phyloP scores from a whole-genome alignment of 495 filamentous ascomycete species.

The Hypoxylon cercidicola region DNA sequence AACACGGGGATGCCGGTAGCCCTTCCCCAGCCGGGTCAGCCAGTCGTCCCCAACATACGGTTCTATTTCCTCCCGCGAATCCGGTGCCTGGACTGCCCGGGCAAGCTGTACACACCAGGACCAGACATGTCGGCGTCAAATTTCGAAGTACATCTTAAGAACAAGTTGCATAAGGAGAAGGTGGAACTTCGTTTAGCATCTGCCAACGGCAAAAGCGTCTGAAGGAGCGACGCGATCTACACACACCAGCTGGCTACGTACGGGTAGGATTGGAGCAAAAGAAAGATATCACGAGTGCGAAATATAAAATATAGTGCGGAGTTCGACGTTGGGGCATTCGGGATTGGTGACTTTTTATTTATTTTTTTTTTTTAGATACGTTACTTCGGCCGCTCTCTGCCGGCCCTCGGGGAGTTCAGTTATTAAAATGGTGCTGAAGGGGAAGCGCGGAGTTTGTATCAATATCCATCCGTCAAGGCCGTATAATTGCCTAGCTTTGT shows the following conservation, averaged over 20 bases:
- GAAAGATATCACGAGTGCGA: constrained; percentile 5
- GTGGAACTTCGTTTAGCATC: constrained; percentile 57
- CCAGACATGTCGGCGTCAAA: constrained; percentile 86
- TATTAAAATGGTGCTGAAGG: constrained; percentile 19
- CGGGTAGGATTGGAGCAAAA: constrained; percentile 4
- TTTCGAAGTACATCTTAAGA: constrained; percentile 90
- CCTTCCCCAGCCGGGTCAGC: constrained; percentile 55
- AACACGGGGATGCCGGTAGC: constrained; percentile 66
- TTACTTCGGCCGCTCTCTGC: not conserved
- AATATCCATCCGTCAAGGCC: constrained; percentile 22
- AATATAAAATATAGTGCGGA: constrained; percentile 31
- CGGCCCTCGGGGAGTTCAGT: constrained; percentile 16
- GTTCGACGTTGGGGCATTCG: constrained; percentile 17
- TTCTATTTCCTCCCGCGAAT: constrained; percentile 86
- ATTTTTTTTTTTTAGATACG: constrained; percentile 6
- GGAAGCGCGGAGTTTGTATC: constrained; percentile 44
- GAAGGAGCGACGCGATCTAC: constrained; percentile 11
- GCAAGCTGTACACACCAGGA: constrained; percentile 90
- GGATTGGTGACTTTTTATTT: constrained; percentile 12
- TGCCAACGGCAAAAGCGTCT: constrained; percentile 15
- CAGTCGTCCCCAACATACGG: constrained; percentile 66
- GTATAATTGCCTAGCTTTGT: constrained; percentile 30
- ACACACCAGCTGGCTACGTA: not conserved
- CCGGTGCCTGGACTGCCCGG: constrained; percentile 88
- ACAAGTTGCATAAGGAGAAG: constrained; percentile 77